Conservation (phyloP, 2,329 filamentous ascomycete genomes). For the Diaporthe citrichinensis region DNA sequence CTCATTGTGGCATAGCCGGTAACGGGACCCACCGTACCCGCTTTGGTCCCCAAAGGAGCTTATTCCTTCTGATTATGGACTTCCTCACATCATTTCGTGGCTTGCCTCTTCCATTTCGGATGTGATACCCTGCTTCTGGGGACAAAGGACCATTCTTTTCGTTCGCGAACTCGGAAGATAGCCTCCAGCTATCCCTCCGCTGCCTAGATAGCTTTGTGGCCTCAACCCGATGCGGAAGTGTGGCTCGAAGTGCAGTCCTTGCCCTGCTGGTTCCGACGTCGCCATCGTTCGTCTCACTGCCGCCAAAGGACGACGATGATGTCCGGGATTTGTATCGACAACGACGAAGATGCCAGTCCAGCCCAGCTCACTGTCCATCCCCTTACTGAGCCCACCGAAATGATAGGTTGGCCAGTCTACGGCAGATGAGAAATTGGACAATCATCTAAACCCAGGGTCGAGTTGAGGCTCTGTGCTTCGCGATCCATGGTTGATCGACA, state of each 20-base stretch:
- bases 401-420: not conserved
- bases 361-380: not conserved
- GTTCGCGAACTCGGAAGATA: not conserved
- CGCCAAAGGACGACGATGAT: not conserved
- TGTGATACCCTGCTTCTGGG: constrained; percentile 6
- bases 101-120: constrained; percentile 21
- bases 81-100: constrained; percentile 6
- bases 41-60: not conserved
- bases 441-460: not conserved
- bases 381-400: not conserved
- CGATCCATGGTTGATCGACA: not conserved
- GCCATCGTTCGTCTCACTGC: not conserved
- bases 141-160: not conserved
- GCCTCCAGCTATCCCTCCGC: not conserved
- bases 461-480: not conserved
- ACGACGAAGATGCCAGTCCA: not conserved
- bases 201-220: not conserved
- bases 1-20: not conserved
- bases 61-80: constrained; percentile 28
- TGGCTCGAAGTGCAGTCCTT: constrained; percentile 20
- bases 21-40: constrained; percentile 3
- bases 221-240: constrained; percentile 19
- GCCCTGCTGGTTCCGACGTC: not conserved
- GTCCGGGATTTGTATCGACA: not conserved
- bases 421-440: not conserved